These are phyloP conservation scores for Volvariella volvacea DNA, from an alignment of 1,284 basidiomycete species.

Conservation along the genomic window DNA sequence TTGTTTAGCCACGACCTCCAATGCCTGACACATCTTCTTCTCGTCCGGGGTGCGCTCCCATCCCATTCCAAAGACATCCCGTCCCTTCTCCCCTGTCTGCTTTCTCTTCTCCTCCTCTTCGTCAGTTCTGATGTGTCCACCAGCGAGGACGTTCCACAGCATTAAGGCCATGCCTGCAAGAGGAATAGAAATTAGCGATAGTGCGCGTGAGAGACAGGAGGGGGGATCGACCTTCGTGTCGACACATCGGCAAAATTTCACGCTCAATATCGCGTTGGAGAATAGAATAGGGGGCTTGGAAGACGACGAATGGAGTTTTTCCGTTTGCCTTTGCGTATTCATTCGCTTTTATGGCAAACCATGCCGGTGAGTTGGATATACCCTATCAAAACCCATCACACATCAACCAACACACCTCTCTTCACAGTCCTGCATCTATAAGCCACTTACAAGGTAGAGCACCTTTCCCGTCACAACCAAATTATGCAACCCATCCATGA, in stretches of 20 bases:
- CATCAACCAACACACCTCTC: no score
- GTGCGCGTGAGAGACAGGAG: not conserved
- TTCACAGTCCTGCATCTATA: not conserved
- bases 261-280: conserved; percentile 30
- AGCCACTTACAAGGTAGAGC: conserved; percentile 34
- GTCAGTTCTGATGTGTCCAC: conserved; percentile 40
- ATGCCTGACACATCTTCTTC: conserved; percentile 30
- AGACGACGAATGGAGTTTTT: no score
- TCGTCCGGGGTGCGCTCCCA: conserved; percentile 38
- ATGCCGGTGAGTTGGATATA: no score
- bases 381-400: no score
- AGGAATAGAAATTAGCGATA: not conserved
- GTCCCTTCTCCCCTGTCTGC: conserved; percentile 35
- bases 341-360: no score
- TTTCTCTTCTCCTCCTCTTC: conserved; percentile 36
- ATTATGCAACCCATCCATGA: conserved; percentile 44
- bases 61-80: conserved; percentile 18
- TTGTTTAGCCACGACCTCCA: conserved; percentile 41
- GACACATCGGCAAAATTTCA: conserved; percentile 50
- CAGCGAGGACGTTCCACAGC: conserved; percentile 45
- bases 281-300: no score
- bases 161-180: conserved; percentile 36
- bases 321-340: no score
- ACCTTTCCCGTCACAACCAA: conserved; percentile 40
- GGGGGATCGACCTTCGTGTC: conserved; percentile 28